A percentile compares a stretch with the other conserved stretches of the same genome.
phyloP scores from a whole-genome alignment of 345 rosid genomes.

The Iberis pinnata region DNA sequence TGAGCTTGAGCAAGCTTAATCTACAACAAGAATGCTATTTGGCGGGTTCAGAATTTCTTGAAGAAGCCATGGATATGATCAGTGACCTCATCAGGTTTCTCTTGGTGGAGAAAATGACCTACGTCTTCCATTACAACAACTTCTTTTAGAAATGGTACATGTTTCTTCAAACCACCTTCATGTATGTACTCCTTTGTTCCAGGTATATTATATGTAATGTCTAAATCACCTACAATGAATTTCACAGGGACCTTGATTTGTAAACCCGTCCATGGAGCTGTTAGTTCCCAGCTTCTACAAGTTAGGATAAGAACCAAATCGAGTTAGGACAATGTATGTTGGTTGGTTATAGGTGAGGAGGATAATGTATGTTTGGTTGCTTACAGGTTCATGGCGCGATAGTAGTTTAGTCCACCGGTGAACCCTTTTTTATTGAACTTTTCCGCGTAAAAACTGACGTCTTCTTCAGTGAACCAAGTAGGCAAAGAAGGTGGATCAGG shows the following conservation, averaged over 20 bases:
- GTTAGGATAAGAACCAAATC: not conserved
- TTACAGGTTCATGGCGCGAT: slow-evolving; percentile 66
- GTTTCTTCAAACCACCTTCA: slow-evolving; percentile 41
- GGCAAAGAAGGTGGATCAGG: too few species aligned
- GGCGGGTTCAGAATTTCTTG: slow-evolving; percentile 29
- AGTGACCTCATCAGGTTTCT: slow-evolving; percentile 54
- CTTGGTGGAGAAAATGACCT: slow-evolving; percentile 69
- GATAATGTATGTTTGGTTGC: too few species aligned
- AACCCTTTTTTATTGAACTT: slow-evolving; percentile 51
- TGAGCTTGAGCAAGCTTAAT: too few species aligned
- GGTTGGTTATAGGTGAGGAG: too few species aligned
- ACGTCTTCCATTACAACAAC: slow-evolving; percentile 54
- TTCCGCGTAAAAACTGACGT: slow-evolving; percentile 39
- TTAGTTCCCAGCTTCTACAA: slow-evolving; percentile 70
- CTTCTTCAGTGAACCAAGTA: slow-evolving; percentile 60
- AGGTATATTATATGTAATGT: slow-evolving; percentile 55
- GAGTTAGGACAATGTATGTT: too few species aligned
- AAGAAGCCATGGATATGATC: slow-evolving; percentile 46
- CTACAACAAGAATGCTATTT: too few species aligned
- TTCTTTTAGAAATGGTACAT: slow-evolving; percentile 49
- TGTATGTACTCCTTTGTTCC: slow-evolving; percentile 54
- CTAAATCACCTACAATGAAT: slow-evolving; percentile 56
- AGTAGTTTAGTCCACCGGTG: slow-evolving; percentile 73
- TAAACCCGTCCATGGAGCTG: slow-evolving; percentile 53
- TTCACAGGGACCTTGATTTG: slow-evolving; percentile 58